Base-by-base conservation (phyloP, 176 grass and related monocot species). In the Echinochloa phyllopogon region DNA sequence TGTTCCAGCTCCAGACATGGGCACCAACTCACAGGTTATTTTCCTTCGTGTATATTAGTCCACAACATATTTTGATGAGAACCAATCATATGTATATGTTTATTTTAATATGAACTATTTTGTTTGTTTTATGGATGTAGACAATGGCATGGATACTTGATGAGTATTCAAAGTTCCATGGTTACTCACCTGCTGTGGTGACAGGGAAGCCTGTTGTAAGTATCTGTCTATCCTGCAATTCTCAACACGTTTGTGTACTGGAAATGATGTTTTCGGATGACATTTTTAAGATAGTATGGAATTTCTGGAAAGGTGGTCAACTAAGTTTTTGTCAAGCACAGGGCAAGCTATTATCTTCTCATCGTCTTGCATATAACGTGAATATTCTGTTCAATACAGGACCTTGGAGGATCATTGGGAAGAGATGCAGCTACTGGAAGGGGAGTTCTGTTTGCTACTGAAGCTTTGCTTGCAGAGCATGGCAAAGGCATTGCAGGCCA, bases 141-240 rank as follows among this genome's bases (percentile, higher is more conserved):
- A 97, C 95, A 74, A 97, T 97, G 95, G 92, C 92, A 63, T 97
- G 95, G 95, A 94, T 97, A 78, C 90, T 97, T 49, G 95, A 97
- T 60, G 95, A 97, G 50, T 97, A 97, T 74, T 97, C 95, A 62
- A 97, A 97, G 41, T 97, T 97, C 42, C 95, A 97, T 74, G 95
- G 95, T 39, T 89, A 94, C 77, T 97, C 95, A 52, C 95, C 95
- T 81, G 95, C 95, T 77, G 90, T 97, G 78, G 95, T 97, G 63
- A 97, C 95, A 65, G 95, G 95, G 91, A 97, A 97, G 60, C 95
- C 95, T 92, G 87, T 97, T 83, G 95, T 97, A 83, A 91, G 90
- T 91, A 53, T 84, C 38, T 77, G 16, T 63, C 33, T 51, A 51
- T 74, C 43, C 2, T 55, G 15, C 20, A 25, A 13, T 51, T 1